Percentiles rank a stretch among this genome's conserved stretches.
phyloP scores from a whole-genome alignment of 352 stramenopile species.

The Elongisporangium anandrum region DNA sequence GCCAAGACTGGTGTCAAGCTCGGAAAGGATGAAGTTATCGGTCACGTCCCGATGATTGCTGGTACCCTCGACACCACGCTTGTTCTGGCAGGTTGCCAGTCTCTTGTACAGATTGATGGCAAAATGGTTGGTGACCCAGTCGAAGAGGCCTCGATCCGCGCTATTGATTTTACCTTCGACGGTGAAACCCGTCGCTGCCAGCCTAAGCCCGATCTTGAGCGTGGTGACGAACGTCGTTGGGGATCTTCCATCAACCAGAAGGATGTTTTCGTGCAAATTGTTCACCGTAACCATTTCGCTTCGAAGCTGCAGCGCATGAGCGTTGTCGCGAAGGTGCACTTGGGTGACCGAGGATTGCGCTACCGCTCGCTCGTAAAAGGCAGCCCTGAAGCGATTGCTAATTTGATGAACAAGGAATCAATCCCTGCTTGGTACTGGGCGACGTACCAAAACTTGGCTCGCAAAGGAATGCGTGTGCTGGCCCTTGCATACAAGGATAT shows the following conservation, averaged over 20 bases:
- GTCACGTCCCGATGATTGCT: slow-evolving; percentile 80
- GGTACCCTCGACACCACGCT: slow-evolving; percentile 77
- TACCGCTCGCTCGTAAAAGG: slow-evolving; percentile 95
- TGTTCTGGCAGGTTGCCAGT: slow-evolving; percentile 93
- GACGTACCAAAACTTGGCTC: slow-evolving; percentile 81
- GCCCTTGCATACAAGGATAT: slow-evolving; percentile 95
- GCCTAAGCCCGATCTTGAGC: slow-evolving; percentile 69
- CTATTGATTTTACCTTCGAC: slow-evolving; percentile 93
- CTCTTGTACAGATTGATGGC: slow-evolving; percentile 96
- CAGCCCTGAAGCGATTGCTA: slow-evolving; percentile 92
- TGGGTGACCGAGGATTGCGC: slow-evolving; percentile 58
- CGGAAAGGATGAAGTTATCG: slow-evolving; percentile 42
- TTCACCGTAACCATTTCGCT: slow-evolving; percentile 94
- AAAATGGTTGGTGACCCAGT: slow-evolving; percentile 97
- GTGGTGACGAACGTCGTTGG: slow-evolving; percentile 66
- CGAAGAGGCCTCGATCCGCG: slow-evolving; percentile 95
- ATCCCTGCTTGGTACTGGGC: slow-evolving; percentile 90
- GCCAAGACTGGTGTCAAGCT: slow-evolving; percentile 16
- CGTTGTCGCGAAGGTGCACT: slow-evolving; percentile 89
- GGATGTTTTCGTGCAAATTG: slow-evolving; percentile 85
- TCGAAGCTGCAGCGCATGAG: slow-evolving; percentile 97
- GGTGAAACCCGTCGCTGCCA: slow-evolving; percentile 64
- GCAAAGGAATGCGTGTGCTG: slow-evolving; percentile 90
- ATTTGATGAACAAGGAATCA: slow-evolving; percentile 72
- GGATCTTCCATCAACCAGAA: slow-evolving; percentile 62